phyloP scores from a whole-genome alignment of 176 grass and related monocot species.

The Oryza glaberrima region DNA sequence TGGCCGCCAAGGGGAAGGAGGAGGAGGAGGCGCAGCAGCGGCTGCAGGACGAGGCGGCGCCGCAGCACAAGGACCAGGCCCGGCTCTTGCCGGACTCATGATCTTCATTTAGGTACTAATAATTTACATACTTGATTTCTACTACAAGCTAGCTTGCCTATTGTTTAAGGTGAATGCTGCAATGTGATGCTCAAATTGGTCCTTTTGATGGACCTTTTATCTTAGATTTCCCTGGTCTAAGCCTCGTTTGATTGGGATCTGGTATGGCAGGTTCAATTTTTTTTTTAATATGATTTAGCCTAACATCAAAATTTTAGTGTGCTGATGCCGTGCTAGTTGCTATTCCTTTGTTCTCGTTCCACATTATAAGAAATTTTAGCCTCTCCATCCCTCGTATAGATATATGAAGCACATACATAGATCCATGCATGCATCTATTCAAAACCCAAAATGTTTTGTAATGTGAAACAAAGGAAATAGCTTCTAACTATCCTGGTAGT shows the following conservation, averaged over 20 bases:
- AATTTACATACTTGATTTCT: too few relatives aligned
- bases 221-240: neutral
- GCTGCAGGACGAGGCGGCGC: conserved; percentile 44
- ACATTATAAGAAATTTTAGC: too few relatives aligned
- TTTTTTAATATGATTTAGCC: neutral
- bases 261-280: neutral
- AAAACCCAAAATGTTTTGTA: too few relatives aligned
- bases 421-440: too few relatives aligned
- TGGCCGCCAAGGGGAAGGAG: conserved; percentile 62
- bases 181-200: neutral
- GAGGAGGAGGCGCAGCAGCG: conserved; percentile 39
- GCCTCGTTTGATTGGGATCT: neutral
- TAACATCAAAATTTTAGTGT: neutral
- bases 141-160: neutral
- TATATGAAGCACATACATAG: too few relatives aligned
- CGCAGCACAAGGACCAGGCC: conserved; percentile 51
- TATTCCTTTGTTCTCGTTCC: too few relatives aligned
- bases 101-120: conserved; percentile 24
- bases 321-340: neutral
- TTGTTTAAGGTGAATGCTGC: neutral
- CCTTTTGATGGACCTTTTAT: neutral
- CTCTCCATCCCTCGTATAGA: too few relatives aligned
- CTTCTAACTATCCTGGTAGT: neutral
- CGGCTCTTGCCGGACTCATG: conserved; percentile 69
- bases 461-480: too few relatives aligned